These are phyloP conservation scores for Lactifluus echinatus DNA, from an alignment of 768 basidiomycete species.

Conservation along the genomic window DNA sequence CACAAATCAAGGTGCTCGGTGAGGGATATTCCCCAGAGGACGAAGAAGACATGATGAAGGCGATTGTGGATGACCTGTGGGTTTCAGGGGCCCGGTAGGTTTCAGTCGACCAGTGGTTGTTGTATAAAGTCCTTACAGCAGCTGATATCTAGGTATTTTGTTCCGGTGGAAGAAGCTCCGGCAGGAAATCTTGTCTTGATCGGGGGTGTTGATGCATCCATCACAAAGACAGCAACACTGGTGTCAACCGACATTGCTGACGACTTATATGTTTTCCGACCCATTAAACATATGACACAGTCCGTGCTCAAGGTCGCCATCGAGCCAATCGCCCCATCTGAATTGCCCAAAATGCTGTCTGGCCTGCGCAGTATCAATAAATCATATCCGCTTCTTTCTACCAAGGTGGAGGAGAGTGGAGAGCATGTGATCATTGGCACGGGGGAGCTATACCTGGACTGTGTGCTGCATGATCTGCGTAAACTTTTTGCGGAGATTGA, in stretches of 20 bases:
- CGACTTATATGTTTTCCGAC: slow-evolving; percentile 90
- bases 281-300: slow-evolving; percentile 94
- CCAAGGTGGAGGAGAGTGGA: slow-evolving; percentile 97
- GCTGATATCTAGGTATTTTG: slow-evolving; percentile 58
- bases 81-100: slow-evolving; percentile 81
- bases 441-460: slow-evolving; percentile 94
- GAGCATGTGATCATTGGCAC: slow-evolving; percentile 97
- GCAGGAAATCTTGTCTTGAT: slow-evolving; percentile 92
- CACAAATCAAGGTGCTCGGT: slow-evolving; percentile 89
- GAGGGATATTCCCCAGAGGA: slow-evolving; percentile 99
- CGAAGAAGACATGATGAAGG: slow-evolving; percentile 94
- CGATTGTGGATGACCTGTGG: slow-evolving; percentile 80
- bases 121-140: background rate
- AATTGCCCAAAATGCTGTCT: slow-evolving; percentile 97
- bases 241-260: slow-evolving; percentile 65
- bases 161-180: slow-evolving; percentile 79
- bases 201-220: slow-evolving; percentile 88
- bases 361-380: slow-evolving; percentile 97
- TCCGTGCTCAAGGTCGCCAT: slow-evolving; percentile 97
- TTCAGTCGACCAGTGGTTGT: background rate
- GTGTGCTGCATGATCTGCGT: slow-evolving; percentile 92
- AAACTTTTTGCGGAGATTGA: slow-evolving; percentile 94
- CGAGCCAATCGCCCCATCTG: slow-evolving; percentile 95
- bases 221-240: slow-evolving; percentile 91
- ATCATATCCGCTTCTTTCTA: slow-evolving; percentile 87